These are phyloP conservation scores for Neolentinus lepideus DNA, from an alignment of 1,284 basidiomycete species.

Conservation along the genomic window DNA sequence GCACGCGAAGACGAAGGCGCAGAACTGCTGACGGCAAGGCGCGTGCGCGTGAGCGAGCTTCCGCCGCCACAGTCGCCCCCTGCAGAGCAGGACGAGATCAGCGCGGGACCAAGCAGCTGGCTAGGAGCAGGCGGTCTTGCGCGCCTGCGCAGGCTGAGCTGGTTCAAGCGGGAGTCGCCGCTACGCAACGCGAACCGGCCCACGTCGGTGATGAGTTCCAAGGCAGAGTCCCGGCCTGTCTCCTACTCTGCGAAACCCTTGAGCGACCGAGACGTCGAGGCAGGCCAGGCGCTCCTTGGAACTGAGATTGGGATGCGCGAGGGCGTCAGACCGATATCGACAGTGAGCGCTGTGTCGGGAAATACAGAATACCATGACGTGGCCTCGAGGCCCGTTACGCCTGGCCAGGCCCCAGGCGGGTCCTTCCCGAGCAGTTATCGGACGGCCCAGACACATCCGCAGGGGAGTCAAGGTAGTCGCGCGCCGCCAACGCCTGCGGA, in stretches of 20 bases:
- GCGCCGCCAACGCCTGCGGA: conserved; percentile 12
- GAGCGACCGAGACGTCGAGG: conserved; percentile 37
- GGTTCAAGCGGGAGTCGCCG: conserved; percentile 33
- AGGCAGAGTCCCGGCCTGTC: conserved; percentile 26
- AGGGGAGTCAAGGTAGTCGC: background rate
- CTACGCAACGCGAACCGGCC: conserved; percentile 18
- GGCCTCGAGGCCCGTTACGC: conserved; percentile 38
- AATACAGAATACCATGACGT: conserved; percentile 57
- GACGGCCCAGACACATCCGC: background rate
- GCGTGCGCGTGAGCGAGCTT: conserved; percentile 43
- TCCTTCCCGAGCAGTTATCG: conserved; percentile 5
- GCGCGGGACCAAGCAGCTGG: conserved; percentile 17
- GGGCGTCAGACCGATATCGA: conserved; percentile 39
- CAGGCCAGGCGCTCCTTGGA: conserved; percentile 18
- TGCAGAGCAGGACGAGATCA: conserved; percentile 14
- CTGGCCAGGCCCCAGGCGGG: conserved; percentile 11
- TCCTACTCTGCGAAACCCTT: conserved; percentile 20
- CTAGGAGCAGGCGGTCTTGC: conserved; percentile 38
- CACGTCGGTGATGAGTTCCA: conserved; percentile 21
- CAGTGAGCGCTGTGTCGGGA: conserved; percentile 44
- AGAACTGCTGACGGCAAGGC: conserved; percentile 49
- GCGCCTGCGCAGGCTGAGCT: conserved; percentile 41
- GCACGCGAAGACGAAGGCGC: conserved; percentile 28
- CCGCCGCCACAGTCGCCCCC: conserved; percentile 17
- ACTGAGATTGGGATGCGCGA: conserved; percentile 11